Evolutionary conservation across 441 rosid genomes (phyloP), one percentile per base, ranked within the genome.

Genomic region (Gossypium schwendimanii): DNA sequence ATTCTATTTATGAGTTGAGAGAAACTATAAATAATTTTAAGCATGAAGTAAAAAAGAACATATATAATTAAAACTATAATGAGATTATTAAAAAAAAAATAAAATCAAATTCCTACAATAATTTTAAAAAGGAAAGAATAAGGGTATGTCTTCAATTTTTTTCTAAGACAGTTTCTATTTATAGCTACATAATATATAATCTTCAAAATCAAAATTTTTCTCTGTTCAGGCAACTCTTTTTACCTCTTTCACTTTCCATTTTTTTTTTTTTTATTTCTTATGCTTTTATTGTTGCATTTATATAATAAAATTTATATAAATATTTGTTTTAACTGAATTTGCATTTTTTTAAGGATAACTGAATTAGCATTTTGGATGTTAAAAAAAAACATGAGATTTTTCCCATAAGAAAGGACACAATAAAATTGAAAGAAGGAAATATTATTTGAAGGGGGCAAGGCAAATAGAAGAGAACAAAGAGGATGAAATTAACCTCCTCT

Each of bases 401-500:
- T 62, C 3, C 15, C 5, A 17, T 62, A 33, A 62, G 24, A 8
- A 65, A 65, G 39, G 60, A 17, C 26, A 57, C 50, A 8, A 7
- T 9, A 7, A 8, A 49, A 24, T 69, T 31, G 72, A 66, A 62
- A 67, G 41, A 36, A 55, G 33, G 59, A 66, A 44, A 47, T 55
- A 70, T 54, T 36, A 33, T 39, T 70, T 74, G 59, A 21, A 64
- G 55, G 77, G 74, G 78, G 79, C 70, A 53, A 75, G 83, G 78
- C 73, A 39, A 58, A 71, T 18, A 71, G 33, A 61, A 63, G 69
- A 57, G 60, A 63, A 77, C 78, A 6, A 65, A 21, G 82, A 72
- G 82, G 74, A 81, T 77, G 81, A 79, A 74, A 79, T 76, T 81
- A 82, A 80, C 83, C 76, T 81, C 74, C 78, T 81, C 74, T 75